phyloP scores from a whole-genome alignment of 352 stramenopile species.

The Hyphochytrium catenoides region DNA sequence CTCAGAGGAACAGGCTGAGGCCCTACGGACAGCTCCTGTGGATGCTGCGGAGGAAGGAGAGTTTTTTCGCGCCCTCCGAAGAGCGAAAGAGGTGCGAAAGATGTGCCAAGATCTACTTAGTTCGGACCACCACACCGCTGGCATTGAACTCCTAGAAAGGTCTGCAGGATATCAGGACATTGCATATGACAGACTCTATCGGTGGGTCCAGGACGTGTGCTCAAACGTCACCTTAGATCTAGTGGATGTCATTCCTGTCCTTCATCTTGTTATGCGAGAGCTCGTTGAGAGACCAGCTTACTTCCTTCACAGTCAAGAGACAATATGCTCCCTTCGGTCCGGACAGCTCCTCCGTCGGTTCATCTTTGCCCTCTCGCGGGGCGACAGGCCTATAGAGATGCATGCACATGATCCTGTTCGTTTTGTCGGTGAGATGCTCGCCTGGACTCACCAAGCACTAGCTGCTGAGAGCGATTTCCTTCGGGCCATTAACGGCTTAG shows the following conservation, averaged over 20 bases:
- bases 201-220: constrained; percentile 58
- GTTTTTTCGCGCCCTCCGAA: no score
- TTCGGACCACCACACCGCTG: no score
- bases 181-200: constrained; percentile 59
- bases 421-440: constrained; percentile 65
- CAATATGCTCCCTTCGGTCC: constrained; percentile 21
- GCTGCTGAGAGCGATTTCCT: constrained; percentile 54
- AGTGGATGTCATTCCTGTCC: constrained; percentile 13
- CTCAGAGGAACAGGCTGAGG: no score
- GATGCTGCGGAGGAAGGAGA: no score
- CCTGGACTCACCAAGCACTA: constrained; percentile 58
- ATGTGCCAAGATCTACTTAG: no score
- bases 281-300: constrained; percentile 36
- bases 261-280: constrained; percentile 36
- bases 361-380: constrained; percentile 37
- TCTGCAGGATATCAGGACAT: constrained; percentile 48
- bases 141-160: constrained; percentile 56
- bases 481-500: constrained; percentile 6
- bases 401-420: constrained; percentile 55
- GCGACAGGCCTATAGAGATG: constrained; percentile 52
- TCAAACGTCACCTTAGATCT: constrained; percentile 31
- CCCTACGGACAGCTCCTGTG: no score
- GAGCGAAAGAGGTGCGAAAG: no score
- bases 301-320: constrained; percentile 45
- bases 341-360: constrained; percentile 40